These are phyloP conservation scores for Neospermospora avenae DNA, from an alignment of 2,329 filamentous ascomycete genomes.

Conservation along the genomic window DNA sequence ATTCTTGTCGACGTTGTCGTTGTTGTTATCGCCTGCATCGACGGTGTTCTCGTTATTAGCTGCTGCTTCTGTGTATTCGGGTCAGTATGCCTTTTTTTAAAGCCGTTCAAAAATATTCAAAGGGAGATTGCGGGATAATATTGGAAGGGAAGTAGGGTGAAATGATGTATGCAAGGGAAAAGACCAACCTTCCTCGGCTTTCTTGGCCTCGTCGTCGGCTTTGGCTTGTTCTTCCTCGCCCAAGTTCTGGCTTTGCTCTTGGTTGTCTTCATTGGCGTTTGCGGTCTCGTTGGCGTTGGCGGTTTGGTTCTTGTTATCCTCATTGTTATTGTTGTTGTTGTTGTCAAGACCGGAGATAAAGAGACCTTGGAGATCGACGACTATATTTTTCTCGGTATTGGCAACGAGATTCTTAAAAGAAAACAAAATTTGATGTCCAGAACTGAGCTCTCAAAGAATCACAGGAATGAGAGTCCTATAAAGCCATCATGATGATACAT, in stretches of 20 bases:
- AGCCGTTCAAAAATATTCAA: no score
- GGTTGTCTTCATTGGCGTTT: background rate
- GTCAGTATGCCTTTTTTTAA: background rate
- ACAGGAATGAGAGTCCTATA: no score
- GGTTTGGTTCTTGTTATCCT: background rate
- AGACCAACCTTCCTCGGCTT: background rate
- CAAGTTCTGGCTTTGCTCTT: background rate
- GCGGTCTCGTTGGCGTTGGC: background rate
- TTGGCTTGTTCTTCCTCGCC: background rate
- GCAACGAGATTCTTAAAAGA: background rate
- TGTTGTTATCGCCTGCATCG: background rate
- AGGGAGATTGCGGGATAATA: no score
- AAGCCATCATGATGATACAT: no score
- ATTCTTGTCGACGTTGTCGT: background rate
- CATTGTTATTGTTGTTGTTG: background rate
- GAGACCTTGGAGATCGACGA: slow-evolving; percentile 1
- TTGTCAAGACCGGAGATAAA: background rate
- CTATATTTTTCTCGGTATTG: background rate
- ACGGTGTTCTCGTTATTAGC: background rate
- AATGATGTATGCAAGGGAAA: no score
- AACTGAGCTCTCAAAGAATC: background rate
- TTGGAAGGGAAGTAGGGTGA: background rate
- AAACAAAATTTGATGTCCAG: background rate
- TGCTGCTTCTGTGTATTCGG: background rate
- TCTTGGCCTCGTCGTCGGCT: background rate